These are phyloP conservation scores for Medicago truncatula DNA, from an alignment of 306 rosid genomes.

Conservation along the genomic window DNA sequence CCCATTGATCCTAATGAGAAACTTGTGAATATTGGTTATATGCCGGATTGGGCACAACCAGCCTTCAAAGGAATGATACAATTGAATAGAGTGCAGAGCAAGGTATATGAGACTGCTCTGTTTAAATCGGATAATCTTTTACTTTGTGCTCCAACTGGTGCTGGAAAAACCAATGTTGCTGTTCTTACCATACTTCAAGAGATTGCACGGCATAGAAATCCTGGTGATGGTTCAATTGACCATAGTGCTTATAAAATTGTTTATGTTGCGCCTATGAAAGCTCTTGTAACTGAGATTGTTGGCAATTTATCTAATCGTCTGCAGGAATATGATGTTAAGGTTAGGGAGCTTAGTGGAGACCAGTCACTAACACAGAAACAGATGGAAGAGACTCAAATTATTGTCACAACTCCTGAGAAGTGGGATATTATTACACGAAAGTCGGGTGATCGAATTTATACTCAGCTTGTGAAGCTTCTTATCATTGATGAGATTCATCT, in stretches of 20 bases:
- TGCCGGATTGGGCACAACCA: constrained; percentile 95
- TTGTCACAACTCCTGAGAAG: constrained; percentile 98
- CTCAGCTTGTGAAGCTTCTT: constrained; percentile 87
- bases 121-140: constrained; percentile 70
- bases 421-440: constrained; percentile 98
- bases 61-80: constrained; percentile 90
- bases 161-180: constrained; percentile 95
- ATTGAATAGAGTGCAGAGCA: constrained; percentile 95
- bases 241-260: constrained; percentile 84
- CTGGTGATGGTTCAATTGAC: constrained; percentile 77
- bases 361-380: constrained; percentile 86
- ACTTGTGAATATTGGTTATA: constrained; percentile 63
- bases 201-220: constrained; percentile 71
- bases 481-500: constrained; percentile 97
- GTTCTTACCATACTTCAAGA: constrained; percentile 91
- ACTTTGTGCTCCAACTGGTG: constrained; percentile 95
- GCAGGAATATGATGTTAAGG: constrained; percentile 81
- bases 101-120: constrained; percentile 82
- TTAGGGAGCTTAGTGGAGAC: constrained; percentile 93
- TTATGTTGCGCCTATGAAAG: constrained; percentile 98
- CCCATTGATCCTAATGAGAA: constrained; percentile 71
- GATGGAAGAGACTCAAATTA: constrained; percentile 93
- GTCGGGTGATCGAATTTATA: constrained; percentile 93
- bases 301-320: constrained; percentile 89
- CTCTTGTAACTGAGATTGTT: constrained; percentile 92